Percentiles rank a stretch among this genome's conserved stretches.
Evolutionary conservation across 768 basidiomycete genomes (phyloP).

Genomic region (Terana coerulea): DNA sequence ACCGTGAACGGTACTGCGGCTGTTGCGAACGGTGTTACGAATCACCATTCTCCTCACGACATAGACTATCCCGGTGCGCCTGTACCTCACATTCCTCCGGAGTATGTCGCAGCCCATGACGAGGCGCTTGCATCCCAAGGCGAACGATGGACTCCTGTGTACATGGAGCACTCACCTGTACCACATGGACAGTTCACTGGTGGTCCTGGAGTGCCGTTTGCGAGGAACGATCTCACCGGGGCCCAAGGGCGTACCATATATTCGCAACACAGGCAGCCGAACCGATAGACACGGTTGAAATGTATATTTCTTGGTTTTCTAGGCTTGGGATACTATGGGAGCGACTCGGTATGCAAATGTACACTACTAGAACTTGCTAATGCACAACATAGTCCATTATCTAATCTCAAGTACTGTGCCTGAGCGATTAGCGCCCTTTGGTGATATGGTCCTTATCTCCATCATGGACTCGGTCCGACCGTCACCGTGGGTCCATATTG

Average conservation of each 20-base stretch:
- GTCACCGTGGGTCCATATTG: no score
- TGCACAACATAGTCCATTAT: neutral
- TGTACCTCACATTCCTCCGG: constrained; percentile 1
- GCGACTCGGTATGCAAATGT: neutral
- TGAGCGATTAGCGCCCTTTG: neutral
- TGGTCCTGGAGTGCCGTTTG: constrained; percentile 16
- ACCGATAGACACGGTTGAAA: constrained; percentile 1
- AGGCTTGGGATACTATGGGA: neutral
- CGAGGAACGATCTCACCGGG: constrained; percentile 14
- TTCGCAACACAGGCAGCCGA: constrained; percentile 19
- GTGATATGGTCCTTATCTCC: no score
- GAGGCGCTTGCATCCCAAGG: neutral
- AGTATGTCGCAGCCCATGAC: neutral
- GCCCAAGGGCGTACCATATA: constrained; percentile 28
- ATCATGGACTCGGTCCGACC: no score
- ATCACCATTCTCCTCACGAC: neutral
- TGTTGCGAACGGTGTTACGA: no score
- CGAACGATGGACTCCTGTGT: neutral
- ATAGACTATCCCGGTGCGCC: neutral
- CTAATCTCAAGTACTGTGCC: neutral
- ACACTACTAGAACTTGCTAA: no score
- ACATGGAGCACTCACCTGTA: neutral
- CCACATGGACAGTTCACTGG: constrained; percentile 11
- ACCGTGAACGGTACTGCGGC: no score
- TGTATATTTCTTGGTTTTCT: neutral